These are phyloP conservation scores for Colletotrichum eremochloae DNA, from an alignment of 2,329 filamentous ascomycete species.

Conservation along the genomic window DNA sequence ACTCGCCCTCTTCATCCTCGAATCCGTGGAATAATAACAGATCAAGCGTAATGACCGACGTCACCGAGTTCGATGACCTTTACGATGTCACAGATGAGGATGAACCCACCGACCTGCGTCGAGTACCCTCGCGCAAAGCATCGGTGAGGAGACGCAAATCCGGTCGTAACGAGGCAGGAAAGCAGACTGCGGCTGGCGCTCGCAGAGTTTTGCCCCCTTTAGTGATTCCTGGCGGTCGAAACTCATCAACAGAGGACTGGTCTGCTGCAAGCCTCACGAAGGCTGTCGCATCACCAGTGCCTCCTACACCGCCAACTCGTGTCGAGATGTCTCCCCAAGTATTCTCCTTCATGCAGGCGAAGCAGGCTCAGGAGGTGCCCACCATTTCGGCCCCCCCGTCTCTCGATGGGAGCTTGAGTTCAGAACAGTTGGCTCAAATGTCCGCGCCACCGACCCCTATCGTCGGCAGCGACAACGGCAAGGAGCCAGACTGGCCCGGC, in stretches of 20 bases:
- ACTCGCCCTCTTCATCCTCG: constrained; percentile 67
- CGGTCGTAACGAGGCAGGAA: constrained; percentile 35
- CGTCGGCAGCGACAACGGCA: constrained; percentile 68
- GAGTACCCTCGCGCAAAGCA: constrained; percentile 46
- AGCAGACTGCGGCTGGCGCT: constrained; percentile 50
- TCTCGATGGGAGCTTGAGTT: constrained; percentile 88
- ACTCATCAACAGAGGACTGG: constrained; percentile 56
- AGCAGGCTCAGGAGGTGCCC: constrained; percentile 75
- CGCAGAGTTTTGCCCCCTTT: constrained; percentile 61
- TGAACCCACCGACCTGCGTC: constrained; percentile 49
- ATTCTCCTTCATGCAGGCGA: constrained; percentile 76
- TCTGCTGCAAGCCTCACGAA: constrained; percentile 62
- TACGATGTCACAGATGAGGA: constrained; percentile 91
- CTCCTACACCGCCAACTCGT: constrained; percentile 73
- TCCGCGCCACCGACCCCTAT: constrained; percentile 90
- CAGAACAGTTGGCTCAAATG: constrained; percentile 86
- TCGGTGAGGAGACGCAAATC: constrained; percentile 61
- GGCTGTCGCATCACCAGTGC: constrained; percentile 69
- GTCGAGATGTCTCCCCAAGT: constrained; percentile 83
- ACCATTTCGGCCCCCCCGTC: constrained; percentile 86
- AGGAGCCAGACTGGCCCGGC: constrained; percentile 77
- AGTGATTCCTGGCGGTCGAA: constrained; percentile 62
- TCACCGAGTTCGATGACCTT: constrained; percentile 85
- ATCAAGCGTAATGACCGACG: constrained; percentile 72
- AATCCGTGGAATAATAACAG: constrained; percentile 72